Evolutionary conservation across 1,284 basidiomycete genomes (phyloP), one percentile per base, ranked within the genome.

Genomic region (Lentinus polychrous): DNA sequence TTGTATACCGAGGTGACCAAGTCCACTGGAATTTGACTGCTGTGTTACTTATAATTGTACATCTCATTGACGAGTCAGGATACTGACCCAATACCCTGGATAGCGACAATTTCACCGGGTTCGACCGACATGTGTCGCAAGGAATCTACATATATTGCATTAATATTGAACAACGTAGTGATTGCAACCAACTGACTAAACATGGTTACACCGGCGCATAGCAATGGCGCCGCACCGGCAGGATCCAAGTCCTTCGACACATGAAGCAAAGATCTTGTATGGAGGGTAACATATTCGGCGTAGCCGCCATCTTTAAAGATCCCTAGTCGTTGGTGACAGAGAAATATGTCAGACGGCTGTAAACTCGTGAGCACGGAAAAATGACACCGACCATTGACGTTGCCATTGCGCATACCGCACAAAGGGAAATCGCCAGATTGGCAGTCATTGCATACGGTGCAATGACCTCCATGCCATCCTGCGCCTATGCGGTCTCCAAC

Each of bases 1-100:
- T 46, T 66, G 65, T 45, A 66, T 46, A 5, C 58, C 65, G 42
- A 66, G 63, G 43, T 65, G 65, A 31, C 64, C 65, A 3, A 66
- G 55, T 10, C 65, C 64, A 0, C 62, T 63, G 49, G 10, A 24
- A 11, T 23, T 8, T 22, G 20, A 23, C 5, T 17, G 14, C 22
- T n/a, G 4, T 6, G 22, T 12, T 14, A 17, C 8, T 17, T 8
- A 17, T 8, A 8, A 38, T 7, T 15, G 37, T 38, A 8, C 15
- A 38, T 38, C 15, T 38, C 33, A 34, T 8, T 17, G 37, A 38
- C 14, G 18, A 1, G 12, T 2, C 22, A 22, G 14, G 8, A n/a
- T 14, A 43, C 43, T 8, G 24, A 51, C 60, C 46, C 53, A 54
- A 57, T 47, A 23, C 54, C 63, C n/a, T 54, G 51, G 4, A 58